Conservation (phyloP, 345 rosid genomes). For the Gossypium rotundifolium region DNA sequence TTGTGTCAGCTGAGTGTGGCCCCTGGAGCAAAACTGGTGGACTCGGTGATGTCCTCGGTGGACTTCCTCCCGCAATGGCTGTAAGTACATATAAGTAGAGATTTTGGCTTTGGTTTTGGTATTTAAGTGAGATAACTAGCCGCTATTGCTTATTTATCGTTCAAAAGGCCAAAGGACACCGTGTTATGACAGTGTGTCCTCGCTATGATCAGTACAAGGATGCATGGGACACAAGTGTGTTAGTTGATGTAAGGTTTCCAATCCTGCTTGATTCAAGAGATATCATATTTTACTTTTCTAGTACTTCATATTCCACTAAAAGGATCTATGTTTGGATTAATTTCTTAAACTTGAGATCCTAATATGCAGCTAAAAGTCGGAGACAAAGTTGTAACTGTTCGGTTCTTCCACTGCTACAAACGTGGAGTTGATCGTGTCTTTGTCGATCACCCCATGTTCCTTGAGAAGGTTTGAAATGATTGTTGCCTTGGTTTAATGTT, state of each 20-base stretch:
- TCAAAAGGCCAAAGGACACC: constrained; percentile 77
- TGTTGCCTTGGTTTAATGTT: constrained; percentile 2
- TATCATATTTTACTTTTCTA: too few relatives aligned
- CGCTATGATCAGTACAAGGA: constrained; percentile 91
- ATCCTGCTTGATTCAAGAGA: background rate
- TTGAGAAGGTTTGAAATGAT: constrained; percentile 54
- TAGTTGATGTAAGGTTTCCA: constrained; percentile 35
- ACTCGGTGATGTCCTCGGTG: constrained; percentile 87
- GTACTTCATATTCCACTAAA: background rate
- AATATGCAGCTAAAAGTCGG: constrained; percentile 52
- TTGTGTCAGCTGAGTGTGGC: constrained; percentile 63
- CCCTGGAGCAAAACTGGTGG: constrained; percentile 98
- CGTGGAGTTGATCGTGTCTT: constrained; percentile 89
- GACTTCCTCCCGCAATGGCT: constrained; percentile 77
- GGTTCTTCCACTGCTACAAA: constrained; percentile 90
- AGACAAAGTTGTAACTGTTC: constrained; percentile 48
- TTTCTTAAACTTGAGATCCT: background rate
- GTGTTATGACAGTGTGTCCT: constrained; percentile 76
- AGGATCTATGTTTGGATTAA: background rate
- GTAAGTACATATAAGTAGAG: constrained; percentile 50
- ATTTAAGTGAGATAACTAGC: background rate
- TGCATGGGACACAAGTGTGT: constrained; percentile 77
- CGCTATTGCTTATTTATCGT: background rate
- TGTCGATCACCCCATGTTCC: constrained; percentile 87
- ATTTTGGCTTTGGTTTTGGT: background rate